Conservation (phyloP, 106 monocot genomes). For the Dendrobium huoshanense region DNA sequence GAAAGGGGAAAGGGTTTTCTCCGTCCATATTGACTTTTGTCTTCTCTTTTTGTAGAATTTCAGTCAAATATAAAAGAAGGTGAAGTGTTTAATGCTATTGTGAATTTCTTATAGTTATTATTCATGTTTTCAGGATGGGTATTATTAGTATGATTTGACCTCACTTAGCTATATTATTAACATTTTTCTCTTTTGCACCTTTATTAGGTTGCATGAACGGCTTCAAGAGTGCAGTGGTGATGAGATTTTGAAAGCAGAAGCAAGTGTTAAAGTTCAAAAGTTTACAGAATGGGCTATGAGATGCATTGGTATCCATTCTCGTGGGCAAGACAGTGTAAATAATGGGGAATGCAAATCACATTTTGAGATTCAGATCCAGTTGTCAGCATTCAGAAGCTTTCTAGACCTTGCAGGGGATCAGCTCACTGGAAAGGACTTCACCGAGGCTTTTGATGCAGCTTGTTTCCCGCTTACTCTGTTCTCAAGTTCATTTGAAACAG, state of each 20-base stretch:
- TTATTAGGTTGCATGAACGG: conserved; percentile 50
- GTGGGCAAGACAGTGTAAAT: conserved; percentile 23
- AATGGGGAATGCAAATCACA: conserved; percentile 12
- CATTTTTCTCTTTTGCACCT: neutral
- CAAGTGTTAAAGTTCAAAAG: conserved; percentile 50
- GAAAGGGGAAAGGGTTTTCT: too few species aligned
- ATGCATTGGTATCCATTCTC: conserved; percentile 51
- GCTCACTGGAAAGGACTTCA: conserved; percentile 57
- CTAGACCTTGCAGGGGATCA: conserved; percentile 57
- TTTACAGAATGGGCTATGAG: conserved; percentile 74
- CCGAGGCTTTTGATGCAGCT: conserved; percentile 69
- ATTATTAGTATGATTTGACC: neutral
- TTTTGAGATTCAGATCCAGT: conserved; percentile 52
- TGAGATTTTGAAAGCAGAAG: conserved; percentile 57
- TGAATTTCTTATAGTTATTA: neutral
- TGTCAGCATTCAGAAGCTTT: conserved; percentile 57
- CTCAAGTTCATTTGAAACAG: conserved; percentile 55
- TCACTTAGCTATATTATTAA: neutral
- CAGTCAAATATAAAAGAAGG: neutral
- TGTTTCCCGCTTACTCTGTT: conserved; percentile 76
- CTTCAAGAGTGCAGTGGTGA: conserved; percentile 63
- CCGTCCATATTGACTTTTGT: neutral
- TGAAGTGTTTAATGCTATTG: neutral
- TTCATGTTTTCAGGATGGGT: neutral
- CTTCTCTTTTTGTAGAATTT: neutral